Conservation (phyloP, 2,329 filamentous ascomycete genomes). For the Paracorniculantispora psalliotae region DNA sequence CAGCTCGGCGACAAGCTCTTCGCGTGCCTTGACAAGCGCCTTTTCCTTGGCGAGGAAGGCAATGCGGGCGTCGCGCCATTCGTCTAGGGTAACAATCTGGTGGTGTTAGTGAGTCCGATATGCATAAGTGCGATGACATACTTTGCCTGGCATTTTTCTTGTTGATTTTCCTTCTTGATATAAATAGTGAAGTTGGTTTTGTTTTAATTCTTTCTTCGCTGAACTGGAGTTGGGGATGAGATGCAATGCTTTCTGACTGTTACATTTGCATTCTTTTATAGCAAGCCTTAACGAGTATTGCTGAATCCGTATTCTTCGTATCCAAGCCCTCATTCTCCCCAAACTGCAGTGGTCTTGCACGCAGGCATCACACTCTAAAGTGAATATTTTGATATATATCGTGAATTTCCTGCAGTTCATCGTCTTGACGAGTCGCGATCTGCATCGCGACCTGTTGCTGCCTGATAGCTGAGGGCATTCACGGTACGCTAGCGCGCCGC, state of each 20-base stretch:
- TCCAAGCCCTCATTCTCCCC: too few species aligned
- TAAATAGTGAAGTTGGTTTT: not conserved
- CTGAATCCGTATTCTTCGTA: too few species aligned
- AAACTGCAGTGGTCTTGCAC: not conserved
- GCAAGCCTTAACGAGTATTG: too few species aligned
- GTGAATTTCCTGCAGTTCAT: not conserved
- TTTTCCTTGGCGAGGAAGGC: constrained; percentile 24
- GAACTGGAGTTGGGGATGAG: too few species aligned
- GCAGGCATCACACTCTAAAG: not conserved
- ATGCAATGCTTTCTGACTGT: too few species aligned
- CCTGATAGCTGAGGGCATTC: constrained; percentile 2
- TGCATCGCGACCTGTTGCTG: not conserved
- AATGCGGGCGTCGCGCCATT: constrained; percentile 23
- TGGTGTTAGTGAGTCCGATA: not conserved
- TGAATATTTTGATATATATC: not conserved
- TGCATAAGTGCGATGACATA: not conserved
- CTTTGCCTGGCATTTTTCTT: not conserved
- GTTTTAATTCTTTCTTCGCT: not conserved
- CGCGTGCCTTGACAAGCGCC: constrained; percentile 17
- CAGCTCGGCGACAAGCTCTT: constrained; percentile 21
- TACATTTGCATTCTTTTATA: not conserved
- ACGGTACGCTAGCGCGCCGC: not conserved
- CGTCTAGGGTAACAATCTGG: constrained; percentile 20
- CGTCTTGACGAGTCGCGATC: not conserved
- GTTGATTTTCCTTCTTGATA: too few species aligned